Conservation (phyloP, 1,139 yeast genomes). For the Pichia sp. region DNA sequence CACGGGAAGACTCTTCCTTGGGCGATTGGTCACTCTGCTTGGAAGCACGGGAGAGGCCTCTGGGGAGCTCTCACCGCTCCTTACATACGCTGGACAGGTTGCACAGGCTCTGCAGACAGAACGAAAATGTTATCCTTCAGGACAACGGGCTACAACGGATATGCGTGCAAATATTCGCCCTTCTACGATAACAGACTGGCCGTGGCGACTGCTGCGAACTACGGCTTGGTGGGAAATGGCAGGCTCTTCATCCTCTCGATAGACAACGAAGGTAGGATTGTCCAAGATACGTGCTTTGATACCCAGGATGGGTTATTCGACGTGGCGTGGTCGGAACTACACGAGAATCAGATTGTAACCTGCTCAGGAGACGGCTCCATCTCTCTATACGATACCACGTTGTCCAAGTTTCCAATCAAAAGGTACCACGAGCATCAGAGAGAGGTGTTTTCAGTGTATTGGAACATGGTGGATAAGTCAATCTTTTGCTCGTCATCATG, state of each 20-base stretch:
- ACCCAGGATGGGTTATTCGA: conserved; percentile 94
- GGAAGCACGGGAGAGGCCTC: background rate
- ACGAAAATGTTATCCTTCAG: conserved; percentile 64
- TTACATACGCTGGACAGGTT: background rate
- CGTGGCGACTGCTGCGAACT: conserved; percentile 87
- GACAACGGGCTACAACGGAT: conserved; percentile 83
- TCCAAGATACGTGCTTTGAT: conserved; percentile 60
- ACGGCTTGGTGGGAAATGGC: conserved; percentile 94
- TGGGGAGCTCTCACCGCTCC: background rate
- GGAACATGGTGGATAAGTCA: conserved; percentile 79
- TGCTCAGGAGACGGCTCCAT: conserved; percentile 91
- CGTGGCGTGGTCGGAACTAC: conserved; percentile 83
- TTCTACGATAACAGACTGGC: conserved; percentile 86
- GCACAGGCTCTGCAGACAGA: background rate
- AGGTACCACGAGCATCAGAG: conserved; percentile 74
- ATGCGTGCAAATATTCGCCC: conserved; percentile 86
- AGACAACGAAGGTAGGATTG: conserved; percentile 58
- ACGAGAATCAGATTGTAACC: conserved; percentile 77
- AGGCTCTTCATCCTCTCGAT: conserved; percentile 67
- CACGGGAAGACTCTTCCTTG: background rate
- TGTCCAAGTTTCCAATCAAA: conserved; percentile 67
- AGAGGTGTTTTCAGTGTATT: conserved; percentile 83
- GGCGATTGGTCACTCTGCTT: background rate
- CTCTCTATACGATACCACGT: conserved; percentile 71
- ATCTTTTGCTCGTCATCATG: conserved; percentile 77